Evolutionary conservation across 169 alveolate genomes (phyloP).

Genomic region (Plasmodium yoelii): DNA sequence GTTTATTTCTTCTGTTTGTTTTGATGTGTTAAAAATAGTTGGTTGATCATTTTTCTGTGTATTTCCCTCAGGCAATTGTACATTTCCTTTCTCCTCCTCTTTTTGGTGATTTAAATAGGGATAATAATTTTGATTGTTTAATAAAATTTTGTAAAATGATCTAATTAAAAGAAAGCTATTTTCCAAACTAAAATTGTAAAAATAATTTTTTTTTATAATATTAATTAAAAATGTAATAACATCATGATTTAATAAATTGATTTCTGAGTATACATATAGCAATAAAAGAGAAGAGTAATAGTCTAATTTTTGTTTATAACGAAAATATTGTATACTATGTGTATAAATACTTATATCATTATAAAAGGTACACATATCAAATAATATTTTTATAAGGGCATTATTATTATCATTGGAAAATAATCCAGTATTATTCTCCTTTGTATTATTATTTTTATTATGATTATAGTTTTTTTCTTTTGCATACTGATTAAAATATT

Average conservation of each 20-base stretch:
- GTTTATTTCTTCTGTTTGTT: no score
- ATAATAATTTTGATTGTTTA: conserved; percentile 69
- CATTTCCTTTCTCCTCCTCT: no score
- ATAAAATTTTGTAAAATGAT: conserved; percentile 52
- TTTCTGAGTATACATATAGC: conserved; percentile 61
- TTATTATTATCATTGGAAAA: conserved; percentile 1
- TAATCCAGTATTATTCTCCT: neutral
- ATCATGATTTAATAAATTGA: conserved; percentile 28
- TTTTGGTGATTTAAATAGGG: neutral
- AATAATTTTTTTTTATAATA: conserved; percentile 45
- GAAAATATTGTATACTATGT: conserved; percentile 55
- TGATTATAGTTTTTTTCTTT: neutral
- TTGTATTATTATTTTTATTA: neutral
- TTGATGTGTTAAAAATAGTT: no score
- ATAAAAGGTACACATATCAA: conserved; percentile 72
- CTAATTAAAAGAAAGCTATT: conserved; percentile 38
- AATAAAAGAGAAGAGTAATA: conserved; percentile 50
- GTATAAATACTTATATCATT: conserved; percentile 55
- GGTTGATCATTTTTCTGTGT: no score
- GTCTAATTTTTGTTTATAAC: conserved; percentile 15
- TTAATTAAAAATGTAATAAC: conserved; percentile 29
- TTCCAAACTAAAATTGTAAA: conserved; percentile 37
- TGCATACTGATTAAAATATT: conserved; percentile 7
- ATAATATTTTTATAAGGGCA: conserved; percentile 46
- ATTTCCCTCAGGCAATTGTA: no score